Base-by-base conservation (phyloP, 1,284 basidiomycete species). In the Puccinia coronata region DNA sequence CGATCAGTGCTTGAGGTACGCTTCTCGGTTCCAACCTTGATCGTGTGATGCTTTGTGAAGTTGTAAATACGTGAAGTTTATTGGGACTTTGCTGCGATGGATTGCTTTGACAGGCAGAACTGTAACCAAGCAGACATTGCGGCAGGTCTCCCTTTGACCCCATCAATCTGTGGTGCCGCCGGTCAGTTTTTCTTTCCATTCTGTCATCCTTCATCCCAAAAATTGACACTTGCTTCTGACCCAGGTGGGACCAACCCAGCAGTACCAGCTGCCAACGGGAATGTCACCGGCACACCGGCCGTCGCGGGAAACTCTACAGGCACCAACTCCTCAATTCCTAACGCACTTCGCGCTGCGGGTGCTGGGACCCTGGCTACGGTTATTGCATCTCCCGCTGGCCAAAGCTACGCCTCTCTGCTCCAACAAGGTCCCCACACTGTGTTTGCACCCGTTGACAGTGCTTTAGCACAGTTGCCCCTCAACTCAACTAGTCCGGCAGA, bases 401-500 rank as follows among this genome's bases (percentile, higher is more conserved):
- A 70, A 28, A 69, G 51, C 53, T 61, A 70, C 39, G 65, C 47
- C 14, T 71, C 65, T 4, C 14, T 41, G 28, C 77, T 80, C 43
- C 63, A 57, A n/a, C 65, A 80, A 61, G 77, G 77, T 8, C 53
- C 61, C 28, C 67, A 70, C 36, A 71, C 77, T 14, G 67, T 80
- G 6, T 71, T 80, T 71, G 77, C 77, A 23, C 77, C 77, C 34
- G 49, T 65, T 51, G 65, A 78, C 34, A 69, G 65, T 20, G 75
- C 75, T 0, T 43, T 78, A 23, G 31, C 75, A 3, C 61, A 61
- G 16, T 47, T 78, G 1, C 61, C 61, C 14, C 20, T 74, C 3
- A 78, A 78, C 34, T 49, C 65, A 39, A 78, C 63, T n/a, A 71
- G 53, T 43, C 65, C 77, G 23, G 77, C 49, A 43, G 77, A 80